Base-by-base conservation (phyloP, 768 basidiomycete species). In the Phanerodontia chrysosporium region DNA sequence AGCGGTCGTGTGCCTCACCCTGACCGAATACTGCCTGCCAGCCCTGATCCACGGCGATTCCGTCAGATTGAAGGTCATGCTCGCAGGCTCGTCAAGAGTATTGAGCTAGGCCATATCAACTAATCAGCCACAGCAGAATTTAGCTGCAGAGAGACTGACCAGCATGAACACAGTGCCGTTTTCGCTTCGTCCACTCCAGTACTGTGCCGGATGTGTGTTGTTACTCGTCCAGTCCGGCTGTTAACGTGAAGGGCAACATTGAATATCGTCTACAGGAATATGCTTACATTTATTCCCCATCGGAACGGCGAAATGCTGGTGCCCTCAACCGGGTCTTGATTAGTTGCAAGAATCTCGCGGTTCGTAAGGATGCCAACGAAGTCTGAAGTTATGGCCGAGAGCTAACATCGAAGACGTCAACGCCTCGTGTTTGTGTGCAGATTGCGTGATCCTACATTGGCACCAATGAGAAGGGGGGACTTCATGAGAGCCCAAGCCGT, bases 401-500 rank as follows among this genome's bases (percentile, higher is more conserved):
- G 70, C 84, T 85, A 51, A 5, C 21, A 39, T 5, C 12, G 39
- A 5, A 53, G 25, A 30, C 21, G n/a, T 24, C 49, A 45, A 12
- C 32, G 25, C 9, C 16, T 10, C 4, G 10, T 4, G 39, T 42
- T 35, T 24, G n/a, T 18, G 24, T 53, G 24, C 16, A 52, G 48
- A 12, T 16, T 24, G 18, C 22, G 46, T 18, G 29, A 6, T 51
- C 67, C 45, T 29, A 69, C 68, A 36, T 69, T 72, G 5, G 85
- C 83, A 54, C 85, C 80, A 57, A 87, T 82, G 52, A 87, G 73
- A 14, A 88, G 76, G 2, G 86, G 86, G 0, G 83, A 83, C 66
- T 87, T 88, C 81, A 87, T 80, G 29, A 89, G 70, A 35, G 84
- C 84, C 86, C 87, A 88, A 0, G 83, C 85, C 0, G 86, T 87